Percentiles rank a stretch among this genome's conserved stretches.
Evolutionary conservation across 2,329 filamentous ascomycete species (phyloP).

Genomic region (Pyrenophora seminiperda): DNA sequence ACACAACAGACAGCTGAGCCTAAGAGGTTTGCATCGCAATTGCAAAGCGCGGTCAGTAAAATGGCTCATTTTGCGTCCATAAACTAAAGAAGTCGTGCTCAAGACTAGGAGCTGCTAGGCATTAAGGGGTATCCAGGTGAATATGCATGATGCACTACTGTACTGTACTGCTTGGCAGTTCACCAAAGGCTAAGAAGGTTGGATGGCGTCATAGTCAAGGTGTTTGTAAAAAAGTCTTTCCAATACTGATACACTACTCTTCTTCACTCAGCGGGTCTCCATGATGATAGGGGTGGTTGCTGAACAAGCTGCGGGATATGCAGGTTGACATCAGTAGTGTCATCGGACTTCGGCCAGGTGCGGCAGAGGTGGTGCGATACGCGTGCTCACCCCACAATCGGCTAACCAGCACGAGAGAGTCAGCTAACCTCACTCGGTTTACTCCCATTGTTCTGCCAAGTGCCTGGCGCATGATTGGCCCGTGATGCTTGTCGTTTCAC

Average conservation of each 20-base stretch:
- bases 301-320: constrained; percentile 7
- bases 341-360: constrained; percentile 15
- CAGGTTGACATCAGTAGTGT: constrained; percentile 16
- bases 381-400: constrained; percentile 28
- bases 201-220: constrained; percentile 4
- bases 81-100: no score
- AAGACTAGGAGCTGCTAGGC: no score
- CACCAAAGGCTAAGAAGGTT: no score
- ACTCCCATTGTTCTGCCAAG: constrained; percentile 11
- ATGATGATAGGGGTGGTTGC: constrained; percentile 3
- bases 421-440: constrained; percentile 25
- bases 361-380: constrained; percentile 1
- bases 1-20: background rate
- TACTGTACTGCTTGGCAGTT: no score
- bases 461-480: constrained; percentile 12
- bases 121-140: no score
- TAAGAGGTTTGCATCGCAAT: background rate
- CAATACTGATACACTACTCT: background rate
- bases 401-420: constrained; percentile 16
- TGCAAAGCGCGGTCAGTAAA: no score
- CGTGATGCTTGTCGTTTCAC: constrained; percentile 25
- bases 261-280: background rate
- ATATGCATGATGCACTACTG: no score
- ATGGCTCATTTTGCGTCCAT: no score
- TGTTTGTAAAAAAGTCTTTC: background rate